Evolutionary conservation across 768 basidiomycete species (phyloP).

Genomic region (Russula dissimulans): DNA sequence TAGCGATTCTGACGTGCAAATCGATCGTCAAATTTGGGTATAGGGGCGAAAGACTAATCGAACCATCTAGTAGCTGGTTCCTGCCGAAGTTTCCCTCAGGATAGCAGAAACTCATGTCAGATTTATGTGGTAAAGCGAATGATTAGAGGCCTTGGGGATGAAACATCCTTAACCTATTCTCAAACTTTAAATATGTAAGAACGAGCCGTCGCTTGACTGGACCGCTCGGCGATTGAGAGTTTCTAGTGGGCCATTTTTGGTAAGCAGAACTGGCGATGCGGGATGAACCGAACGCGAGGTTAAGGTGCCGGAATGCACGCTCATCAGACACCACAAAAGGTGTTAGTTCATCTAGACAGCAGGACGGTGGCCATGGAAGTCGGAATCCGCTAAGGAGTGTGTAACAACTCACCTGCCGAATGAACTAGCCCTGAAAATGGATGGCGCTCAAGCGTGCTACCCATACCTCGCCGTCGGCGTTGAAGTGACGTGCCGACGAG

Average conservation of each 20-base stretch:
- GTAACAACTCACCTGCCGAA: conserved; percentile 87
- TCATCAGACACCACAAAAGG: conserved; percentile 81
- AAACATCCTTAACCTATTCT: conserved; percentile 83
- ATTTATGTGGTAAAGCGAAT: conserved; percentile 70
- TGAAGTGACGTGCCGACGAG: conserved; percentile 63
- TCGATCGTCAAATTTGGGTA: conserved; percentile 93
- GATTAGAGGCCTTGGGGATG: conserved; percentile 87
- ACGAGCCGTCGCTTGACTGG: conserved; percentile 41
- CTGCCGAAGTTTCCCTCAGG: conserved; percentile 83
- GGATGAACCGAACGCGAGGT: conserved; percentile 63
- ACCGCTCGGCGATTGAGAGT: conserved; percentile 48
- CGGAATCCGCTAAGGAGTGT: conserved; percentile 80
- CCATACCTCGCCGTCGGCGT: conserved; percentile 49
- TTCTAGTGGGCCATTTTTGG: conserved; percentile 68
- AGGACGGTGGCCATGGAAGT: conserved; percentile 84
- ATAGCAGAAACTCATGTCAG: conserved; percentile 54
- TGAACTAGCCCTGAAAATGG: conserved; percentile 88
- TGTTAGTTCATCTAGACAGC: conserved; percentile 85
- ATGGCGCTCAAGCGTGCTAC: conserved; percentile 83
- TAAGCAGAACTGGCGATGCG: conserved; percentile 65
- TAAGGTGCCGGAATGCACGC: conserved; percentile 77
- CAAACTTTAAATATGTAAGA: conserved; percentile 62
- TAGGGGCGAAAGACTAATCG: conserved; percentile 96
- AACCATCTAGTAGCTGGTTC: conserved; percentile 92
- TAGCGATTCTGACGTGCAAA: conserved; percentile 96